These are phyloP conservation scores for Saussurea involucrata DNA, from an alignment of 129 eudicot genomes.

Conservation along the genomic window DNA sequence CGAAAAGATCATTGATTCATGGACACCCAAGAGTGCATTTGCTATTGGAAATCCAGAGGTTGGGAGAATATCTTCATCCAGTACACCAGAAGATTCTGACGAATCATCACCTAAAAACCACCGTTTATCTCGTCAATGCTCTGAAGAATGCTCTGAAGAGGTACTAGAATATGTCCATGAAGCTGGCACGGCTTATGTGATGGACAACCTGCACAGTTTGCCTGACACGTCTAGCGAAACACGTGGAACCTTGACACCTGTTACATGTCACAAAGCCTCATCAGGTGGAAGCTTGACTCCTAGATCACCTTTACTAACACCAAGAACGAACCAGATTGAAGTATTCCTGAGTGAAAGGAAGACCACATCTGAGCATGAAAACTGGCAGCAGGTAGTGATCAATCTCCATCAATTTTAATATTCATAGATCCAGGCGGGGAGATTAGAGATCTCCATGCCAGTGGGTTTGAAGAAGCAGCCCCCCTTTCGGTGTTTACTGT, in stretches of 20 bases:
- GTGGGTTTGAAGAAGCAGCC: not conserved
- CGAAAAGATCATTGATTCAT: constrained; percentile 74
- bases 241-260: constrained; percentile 44
- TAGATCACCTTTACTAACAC: constrained; percentile 85
- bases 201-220: constrained; percentile 41
- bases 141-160: constrained; percentile 58
- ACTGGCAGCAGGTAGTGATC: constrained; percentile 60
- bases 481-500: not conserved
- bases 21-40: constrained; percentile 60
- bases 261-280: constrained; percentile 42
- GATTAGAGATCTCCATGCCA: not conserved
- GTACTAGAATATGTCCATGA: constrained; percentile 51
- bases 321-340: constrained; percentile 77
- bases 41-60: constrained; percentile 51
- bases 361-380: constrained; percentile 69
- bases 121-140: constrained; percentile 29
- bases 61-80: constrained; percentile 47
- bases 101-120: constrained; percentile 50
- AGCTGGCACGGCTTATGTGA: constrained; percentile 38
- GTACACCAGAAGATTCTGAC: constrained; percentile 54
- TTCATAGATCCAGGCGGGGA: not conserved
- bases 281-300: constrained; percentile 88
- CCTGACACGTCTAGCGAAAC: constrained; percentile 44
- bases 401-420: not conserved
- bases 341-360: constrained; percentile 56